Evolutionary conservation across 2,329 filamentous ascomycete species (phyloP).

Genomic region (Ophiostoma novo-ulmi): DNA sequence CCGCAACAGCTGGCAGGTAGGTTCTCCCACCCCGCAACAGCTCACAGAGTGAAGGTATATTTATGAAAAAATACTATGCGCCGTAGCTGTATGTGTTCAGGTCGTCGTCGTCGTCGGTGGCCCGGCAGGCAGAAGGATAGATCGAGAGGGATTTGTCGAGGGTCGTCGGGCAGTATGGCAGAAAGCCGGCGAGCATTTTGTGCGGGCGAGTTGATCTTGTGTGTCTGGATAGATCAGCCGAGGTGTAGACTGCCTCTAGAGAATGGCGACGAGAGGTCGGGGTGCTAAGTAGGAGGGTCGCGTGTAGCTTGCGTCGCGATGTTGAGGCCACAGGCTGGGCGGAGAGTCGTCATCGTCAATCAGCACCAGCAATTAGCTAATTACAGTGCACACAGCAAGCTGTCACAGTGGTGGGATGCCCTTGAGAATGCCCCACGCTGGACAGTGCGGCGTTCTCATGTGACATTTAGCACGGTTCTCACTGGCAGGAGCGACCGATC

Average conservation of each 20-base stretch:
- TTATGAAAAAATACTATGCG: neutral
- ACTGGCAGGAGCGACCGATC: constrained; percentile 6
- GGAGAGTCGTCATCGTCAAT: constrained; percentile 15
- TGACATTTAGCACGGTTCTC: constrained; percentile 10
- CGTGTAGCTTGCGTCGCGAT: constrained; percentile 16
- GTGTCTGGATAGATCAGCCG: neutral
- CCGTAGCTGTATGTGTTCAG: neutral
- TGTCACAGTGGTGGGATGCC: constrained; percentile 16
- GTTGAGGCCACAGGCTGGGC: constrained; percentile 11
- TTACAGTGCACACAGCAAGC: neutral
- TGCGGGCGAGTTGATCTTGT: neutral
- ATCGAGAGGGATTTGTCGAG: constrained; percentile 15
- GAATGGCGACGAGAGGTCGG: neutral
- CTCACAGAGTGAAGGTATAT: neutral
- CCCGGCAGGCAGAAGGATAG: constrained; percentile 4
- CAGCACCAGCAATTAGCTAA: neutral
- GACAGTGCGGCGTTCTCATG: constrained; percentile 18
- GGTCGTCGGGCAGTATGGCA: neutral
- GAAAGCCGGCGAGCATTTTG: constrained; percentile 18
- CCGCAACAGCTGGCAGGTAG: constrained; percentile 7
- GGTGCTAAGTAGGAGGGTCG: constrained; percentile 8
- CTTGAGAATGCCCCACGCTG: constrained; percentile 17
- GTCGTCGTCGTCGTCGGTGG: constrained; percentile 6
- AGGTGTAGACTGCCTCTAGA: neutral
- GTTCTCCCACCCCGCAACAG: constrained; percentile 16